phyloP scores from a whole-genome alignment of 2,329 filamentous ascomycete genomes.

The Calonectria pseudoturangicola region DNA sequence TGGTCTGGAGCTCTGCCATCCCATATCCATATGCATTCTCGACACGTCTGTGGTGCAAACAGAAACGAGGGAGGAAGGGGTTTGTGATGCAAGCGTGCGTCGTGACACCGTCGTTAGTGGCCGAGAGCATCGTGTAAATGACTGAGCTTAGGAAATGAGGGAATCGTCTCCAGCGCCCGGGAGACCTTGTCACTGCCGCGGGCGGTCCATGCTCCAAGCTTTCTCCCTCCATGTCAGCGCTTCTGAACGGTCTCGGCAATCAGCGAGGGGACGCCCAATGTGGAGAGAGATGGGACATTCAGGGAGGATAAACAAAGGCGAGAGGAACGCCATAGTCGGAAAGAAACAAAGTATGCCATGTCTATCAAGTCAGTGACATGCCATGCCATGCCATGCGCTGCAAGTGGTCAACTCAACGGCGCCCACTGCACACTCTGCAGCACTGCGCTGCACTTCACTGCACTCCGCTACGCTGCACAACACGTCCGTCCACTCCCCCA shows the following conservation, averaged over 20 bases:
- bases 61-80: slow-evolving; percentile 11
- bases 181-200: slow-evolving; percentile 6
- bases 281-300: not conserved
- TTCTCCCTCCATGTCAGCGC: slow-evolving; percentile 11
- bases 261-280: not conserved
- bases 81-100: slow-evolving; percentile 23
- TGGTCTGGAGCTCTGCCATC: slow-evolving; percentile 16
- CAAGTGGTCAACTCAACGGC: slow-evolving; percentile 14
- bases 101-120: slow-evolving; percentile 12
- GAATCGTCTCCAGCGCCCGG: slow-evolving; percentile 13
- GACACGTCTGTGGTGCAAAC: slow-evolving; percentile 25
- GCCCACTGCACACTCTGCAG: not conserved
- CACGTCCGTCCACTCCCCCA: slow-evolving; percentile 19
- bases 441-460: slow-evolving; percentile 6
- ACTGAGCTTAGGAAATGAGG: slow-evolving; percentile 14
- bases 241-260: not conserved
- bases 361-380: slow-evolving; percentile 4
- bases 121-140: slow-evolving; percentile 22
- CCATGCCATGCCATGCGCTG: slow-evolving; percentile 26
- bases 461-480: slow-evolving; percentile 3
- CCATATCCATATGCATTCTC: slow-evolving; percentile 8
- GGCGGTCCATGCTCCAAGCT: slow-evolving; percentile 24
- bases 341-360: not conserved
- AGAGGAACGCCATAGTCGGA: slow-evolving; percentile 33
- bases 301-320: slow-evolving; percentile 17